A percentile compares a stretch with the other conserved stretches of the same genome.
phyloP scores from a whole-genome alignment of 208 protist genomes.

The Acanthamoeba castellanii region DNA sequence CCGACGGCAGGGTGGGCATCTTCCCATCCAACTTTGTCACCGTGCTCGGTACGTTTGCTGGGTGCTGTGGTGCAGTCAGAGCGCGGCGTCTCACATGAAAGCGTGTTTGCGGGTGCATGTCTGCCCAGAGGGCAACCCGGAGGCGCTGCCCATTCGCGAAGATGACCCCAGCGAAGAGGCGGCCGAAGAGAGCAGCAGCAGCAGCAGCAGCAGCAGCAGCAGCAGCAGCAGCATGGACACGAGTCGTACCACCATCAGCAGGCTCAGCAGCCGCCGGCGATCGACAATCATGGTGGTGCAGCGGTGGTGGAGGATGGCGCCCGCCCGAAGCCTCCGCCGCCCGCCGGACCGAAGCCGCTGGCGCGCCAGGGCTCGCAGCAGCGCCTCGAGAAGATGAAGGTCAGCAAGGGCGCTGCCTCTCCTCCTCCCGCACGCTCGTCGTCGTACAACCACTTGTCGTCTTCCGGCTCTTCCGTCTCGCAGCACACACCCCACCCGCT shows the following conservation, averaged over 20 bases:
- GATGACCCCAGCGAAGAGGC: not conserved
- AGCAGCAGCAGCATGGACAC: not conserved
- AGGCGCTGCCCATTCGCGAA: not conserved
- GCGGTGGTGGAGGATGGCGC: not conserved
- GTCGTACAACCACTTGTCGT: not conserved
- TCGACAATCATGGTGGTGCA: not conserved
- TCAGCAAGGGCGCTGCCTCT: not conserved
- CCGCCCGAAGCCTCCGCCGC: constrained; percentile 4
- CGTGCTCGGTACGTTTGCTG: not conserved
- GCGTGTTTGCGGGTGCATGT: not conserved
- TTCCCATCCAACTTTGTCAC: constrained; percentile 23
- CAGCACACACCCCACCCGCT: not conserved
- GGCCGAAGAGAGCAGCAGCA: not conserved
- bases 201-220: not conserved
- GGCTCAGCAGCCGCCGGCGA: not conserved
- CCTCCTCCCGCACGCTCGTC: not conserved
- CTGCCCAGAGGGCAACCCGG: not conserved
- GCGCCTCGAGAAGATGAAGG: constrained; percentile 20
- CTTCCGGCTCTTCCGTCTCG: not conserved
- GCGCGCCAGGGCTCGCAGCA: not conserved
- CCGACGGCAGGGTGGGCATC: not conserved
- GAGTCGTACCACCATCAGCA: not conserved
- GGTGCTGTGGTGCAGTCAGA: not conserved
- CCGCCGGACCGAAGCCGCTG: not conserved
- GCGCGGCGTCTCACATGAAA: not conserved